Evolutionary conservation across 1,284 basidiomycete species (phyloP).

Genomic region (Fistulinella cinereoalba): DNA sequence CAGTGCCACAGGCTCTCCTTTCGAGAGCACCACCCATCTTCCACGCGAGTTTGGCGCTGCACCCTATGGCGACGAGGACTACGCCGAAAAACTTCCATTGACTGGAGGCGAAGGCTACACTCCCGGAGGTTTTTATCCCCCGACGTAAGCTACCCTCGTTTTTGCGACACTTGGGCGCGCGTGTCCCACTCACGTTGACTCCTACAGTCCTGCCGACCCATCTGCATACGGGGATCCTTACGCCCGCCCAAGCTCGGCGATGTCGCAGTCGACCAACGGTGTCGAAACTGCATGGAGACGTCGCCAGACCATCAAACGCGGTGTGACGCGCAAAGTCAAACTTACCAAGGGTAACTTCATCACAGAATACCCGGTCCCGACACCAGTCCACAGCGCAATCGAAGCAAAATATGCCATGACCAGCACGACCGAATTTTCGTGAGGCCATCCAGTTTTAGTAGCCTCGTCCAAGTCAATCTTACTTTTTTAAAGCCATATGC

Average conservation of each 20-base stretch:
- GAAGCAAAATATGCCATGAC: constrained; percentile 75
- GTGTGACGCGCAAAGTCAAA: constrained; percentile 90
- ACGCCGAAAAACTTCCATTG: constrained; percentile 69
- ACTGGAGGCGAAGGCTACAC: constrained; percentile 52
- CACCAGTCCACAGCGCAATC: constrained; percentile 81
- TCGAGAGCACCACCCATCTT: constrained; percentile 55
- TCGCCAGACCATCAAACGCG: constrained; percentile 88
- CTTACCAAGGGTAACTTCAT: constrained; percentile 92
- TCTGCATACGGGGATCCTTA: constrained; percentile 67
- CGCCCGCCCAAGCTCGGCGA: constrained; percentile 58
- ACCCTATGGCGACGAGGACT: constrained; percentile 60
- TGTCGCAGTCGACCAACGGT: constrained; percentile 62
- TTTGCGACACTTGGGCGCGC: neutral
- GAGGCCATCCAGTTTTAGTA: constrained; percentile 32
- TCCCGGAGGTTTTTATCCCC: constrained; percentile 66
- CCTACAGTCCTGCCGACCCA: constrained; percentile 55
- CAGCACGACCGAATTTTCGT: constrained; percentile 84
- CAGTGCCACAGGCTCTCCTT: constrained; percentile 43
- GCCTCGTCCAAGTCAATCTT: constrained; percentile 9
- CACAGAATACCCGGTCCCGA: constrained; percentile 87
- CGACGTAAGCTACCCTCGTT: constrained; percentile 46
- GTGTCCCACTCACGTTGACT: neutral
- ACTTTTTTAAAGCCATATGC: constrained; percentile 93
- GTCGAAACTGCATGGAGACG: constrained; percentile 78
- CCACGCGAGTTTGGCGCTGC: constrained; percentile 50